Conservation (phyloP, 2,329 filamentous ascomycete species). For the Fusarium sp. region DNA sequence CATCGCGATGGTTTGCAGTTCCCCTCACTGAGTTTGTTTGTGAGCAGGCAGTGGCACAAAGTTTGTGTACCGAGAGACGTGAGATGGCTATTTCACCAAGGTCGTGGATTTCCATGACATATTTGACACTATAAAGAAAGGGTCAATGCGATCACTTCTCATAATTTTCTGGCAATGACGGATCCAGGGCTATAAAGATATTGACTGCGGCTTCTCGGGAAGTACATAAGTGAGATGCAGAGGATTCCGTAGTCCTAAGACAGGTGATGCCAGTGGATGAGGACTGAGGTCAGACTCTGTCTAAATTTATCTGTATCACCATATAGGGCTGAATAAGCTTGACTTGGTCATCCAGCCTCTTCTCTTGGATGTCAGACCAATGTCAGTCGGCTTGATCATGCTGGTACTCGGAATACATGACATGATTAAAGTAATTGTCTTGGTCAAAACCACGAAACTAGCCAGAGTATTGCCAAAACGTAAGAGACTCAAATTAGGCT, state of each 20-base stretch:
- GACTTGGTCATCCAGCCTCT: neutral
- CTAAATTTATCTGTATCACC: neutral
- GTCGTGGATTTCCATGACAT: too few relatives aligned
- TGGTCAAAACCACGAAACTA: neutral
- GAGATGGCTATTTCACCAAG: too few relatives aligned
- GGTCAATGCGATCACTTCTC: too few relatives aligned
- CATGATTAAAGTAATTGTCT: neutral
- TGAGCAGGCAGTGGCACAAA: too few relatives aligned
- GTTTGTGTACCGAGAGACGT: too few relatives aligned
- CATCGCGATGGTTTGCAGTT: too few relatives aligned
- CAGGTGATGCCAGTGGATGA: neutral
- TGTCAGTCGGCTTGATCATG: neutral
- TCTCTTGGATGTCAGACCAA: neutral
- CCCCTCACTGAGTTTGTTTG: too few relatives aligned
- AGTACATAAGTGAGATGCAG: neutral
- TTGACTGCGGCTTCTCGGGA: neutral
- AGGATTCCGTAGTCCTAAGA: neutral
- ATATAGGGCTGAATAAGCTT: neutral
- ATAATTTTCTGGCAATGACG: neutral
- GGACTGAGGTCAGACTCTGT: neutral
- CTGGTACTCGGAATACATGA: neutral
- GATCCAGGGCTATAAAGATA: neutral
- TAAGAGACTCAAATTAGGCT: neutral
- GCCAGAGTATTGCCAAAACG: neutral
- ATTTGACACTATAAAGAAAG: too few relatives aligned